phyloP scores from a whole-genome alignment of 495 filamentous ascomycete genomes.

The Neurospora africana region DNA sequence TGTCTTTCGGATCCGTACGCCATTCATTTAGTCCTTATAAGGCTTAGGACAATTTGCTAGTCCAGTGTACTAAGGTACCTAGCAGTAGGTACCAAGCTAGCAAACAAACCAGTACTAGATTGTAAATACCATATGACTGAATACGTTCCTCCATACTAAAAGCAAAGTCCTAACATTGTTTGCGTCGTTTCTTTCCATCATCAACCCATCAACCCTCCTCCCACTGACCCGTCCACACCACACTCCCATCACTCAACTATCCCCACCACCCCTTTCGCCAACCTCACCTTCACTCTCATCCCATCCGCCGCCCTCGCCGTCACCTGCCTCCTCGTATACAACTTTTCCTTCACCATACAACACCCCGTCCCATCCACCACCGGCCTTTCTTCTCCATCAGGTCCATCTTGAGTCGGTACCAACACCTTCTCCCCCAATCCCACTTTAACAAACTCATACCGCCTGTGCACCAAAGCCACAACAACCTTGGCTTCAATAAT shows the following conservation, averaged over 20 bases:
- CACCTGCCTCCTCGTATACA: conserved; percentile 32
- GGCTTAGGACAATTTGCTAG: too few species aligned
- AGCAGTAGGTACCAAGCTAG: too few species aligned
- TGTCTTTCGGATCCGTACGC: too few species aligned
- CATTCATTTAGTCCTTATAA: too few species aligned
- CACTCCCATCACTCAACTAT: not conserved
- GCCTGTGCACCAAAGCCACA: conserved; percentile 27
- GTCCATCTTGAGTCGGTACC: not conserved
- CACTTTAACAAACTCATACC: conserved; percentile 35
- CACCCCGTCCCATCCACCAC: conserved; percentile 28
- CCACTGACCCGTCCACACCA: not conserved
- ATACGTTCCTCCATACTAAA: too few species aligned
- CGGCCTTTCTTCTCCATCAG: conserved; percentile 12
- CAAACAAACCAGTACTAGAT: too few species aligned
- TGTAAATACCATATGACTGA: too few species aligned
- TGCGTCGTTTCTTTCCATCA: too few species aligned
- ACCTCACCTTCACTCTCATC: conserved; percentile 24
- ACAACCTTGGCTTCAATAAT: conserved; percentile 30
- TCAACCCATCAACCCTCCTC: too few species aligned
- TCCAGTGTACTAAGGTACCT: too few species aligned
- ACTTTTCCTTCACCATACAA: conserved; percentile 28
- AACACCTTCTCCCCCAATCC: conserved; percentile 30
- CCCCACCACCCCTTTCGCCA: not conserved
- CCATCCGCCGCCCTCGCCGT: conserved; percentile 30
- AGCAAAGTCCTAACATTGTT: too few species aligned